These are phyloP conservation scores for Carex arenaria DNA, from an alignment of 202 grass and related monocot genomes.

Conservation along the genomic window DNA sequence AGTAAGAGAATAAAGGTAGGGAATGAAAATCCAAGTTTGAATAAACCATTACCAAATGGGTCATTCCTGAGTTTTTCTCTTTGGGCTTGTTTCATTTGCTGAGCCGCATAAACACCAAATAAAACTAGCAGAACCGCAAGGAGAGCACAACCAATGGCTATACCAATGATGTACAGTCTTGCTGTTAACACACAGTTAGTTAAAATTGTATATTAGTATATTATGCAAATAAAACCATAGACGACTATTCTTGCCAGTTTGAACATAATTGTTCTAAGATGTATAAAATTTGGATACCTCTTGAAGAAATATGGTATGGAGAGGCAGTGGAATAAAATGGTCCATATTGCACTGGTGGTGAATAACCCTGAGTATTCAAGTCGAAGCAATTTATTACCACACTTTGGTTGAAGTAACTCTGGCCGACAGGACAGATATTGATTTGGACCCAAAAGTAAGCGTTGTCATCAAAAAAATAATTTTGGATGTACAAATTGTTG, in stretches of 20 bases:
- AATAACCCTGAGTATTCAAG: constrained; percentile 43
- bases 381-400: constrained; percentile 61
- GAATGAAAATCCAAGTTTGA: not conserved
- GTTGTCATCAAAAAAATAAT: not conserved
- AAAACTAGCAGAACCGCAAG: constrained; percentile 31
- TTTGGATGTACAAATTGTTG: not conserved
- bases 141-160: constrained; percentile 38
- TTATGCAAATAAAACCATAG: not conserved
- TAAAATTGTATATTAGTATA: not conserved
- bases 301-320: constrained; percentile 25
- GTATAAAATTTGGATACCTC: constrained; percentile 7
- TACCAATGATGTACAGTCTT: constrained; percentile 31
- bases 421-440: constrained; percentile 34
- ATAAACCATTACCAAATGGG: constrained; percentile 64
- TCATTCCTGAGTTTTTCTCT: constrained; percentile 44
- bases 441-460: constrained; percentile 42
- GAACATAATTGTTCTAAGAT: not conserved
- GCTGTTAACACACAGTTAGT: constrained; percentile 6
- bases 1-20: not conserved
- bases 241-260: not conserved
- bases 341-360: constrained; percentile 25
- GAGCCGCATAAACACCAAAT: constrained; percentile 36
- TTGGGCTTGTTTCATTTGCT: constrained; percentile 55
- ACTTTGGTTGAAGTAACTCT: constrained; percentile 45
- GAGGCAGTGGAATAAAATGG: constrained; percentile 38